These are phyloP conservation scores for Usnea hakonensis DNA, from an alignment of 495 filamentous ascomycete species.

Conservation along the genomic window DNA sequence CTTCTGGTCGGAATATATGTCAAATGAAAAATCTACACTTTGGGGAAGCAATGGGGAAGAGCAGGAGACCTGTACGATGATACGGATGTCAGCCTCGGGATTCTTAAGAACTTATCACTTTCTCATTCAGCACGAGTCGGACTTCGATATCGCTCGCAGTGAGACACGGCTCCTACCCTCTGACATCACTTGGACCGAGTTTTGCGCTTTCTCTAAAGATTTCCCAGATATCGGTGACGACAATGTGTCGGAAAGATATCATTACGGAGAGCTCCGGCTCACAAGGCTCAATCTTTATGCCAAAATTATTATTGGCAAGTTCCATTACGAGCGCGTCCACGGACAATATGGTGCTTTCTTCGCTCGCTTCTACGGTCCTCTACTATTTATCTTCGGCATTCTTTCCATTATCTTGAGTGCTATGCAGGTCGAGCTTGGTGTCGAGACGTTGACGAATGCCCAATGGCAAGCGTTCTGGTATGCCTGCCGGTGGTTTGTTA, in stretches of 20 bases:
- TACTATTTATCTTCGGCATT: conserved; percentile 31
- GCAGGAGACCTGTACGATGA: neutral
- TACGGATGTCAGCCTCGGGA: conserved; percentile 27
- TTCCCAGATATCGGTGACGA: conserved; percentile 14
- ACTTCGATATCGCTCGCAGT: conserved; percentile 31
- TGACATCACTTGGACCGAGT: conserved; percentile 20
- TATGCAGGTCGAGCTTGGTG: conserved; percentile 8
- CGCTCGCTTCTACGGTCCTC: conserved; percentile 22
- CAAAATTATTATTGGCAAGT: conserved; percentile 4
- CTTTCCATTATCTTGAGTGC: conserved; percentile 28
- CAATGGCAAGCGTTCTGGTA: neutral
- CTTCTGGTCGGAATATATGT: conserved; percentile 40
- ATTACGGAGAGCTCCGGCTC: conserved; percentile 36
- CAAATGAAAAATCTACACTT: neutral
- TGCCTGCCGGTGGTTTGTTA: neutral
- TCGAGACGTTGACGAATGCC: neutral
- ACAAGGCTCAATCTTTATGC: conserved; percentile 29
- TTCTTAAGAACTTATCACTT: conserved; percentile 34
- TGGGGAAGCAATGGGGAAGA: neutral
- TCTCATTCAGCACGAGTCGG: conserved; percentile 34
- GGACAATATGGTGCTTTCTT: conserved; percentile 29
- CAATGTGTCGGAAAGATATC: conserved; percentile 26
- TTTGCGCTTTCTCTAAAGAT: conserved; percentile 11
- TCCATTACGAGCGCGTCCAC: conserved; percentile 24
- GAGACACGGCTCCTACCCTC: conserved; percentile 25